Evolutionary conservation across 2,329 filamentous ascomycete genomes (phyloP).

Genomic region (Pyrenochaeta sp.): DNA sequence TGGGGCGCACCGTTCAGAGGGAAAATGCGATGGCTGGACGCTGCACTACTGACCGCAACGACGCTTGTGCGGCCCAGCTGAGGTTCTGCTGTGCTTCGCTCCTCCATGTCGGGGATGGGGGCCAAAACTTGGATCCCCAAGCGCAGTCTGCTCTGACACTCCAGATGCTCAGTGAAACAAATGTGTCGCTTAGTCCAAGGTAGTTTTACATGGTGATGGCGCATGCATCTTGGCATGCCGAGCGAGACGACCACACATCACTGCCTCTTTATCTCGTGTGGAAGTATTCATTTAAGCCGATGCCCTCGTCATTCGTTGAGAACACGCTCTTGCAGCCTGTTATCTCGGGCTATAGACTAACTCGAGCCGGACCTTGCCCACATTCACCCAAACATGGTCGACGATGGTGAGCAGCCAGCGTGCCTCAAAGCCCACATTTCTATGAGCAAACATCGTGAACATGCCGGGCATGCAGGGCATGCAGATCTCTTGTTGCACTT

Average conservation of each 20-base stretch:
- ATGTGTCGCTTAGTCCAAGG: neutral
- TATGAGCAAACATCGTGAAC: conserved; percentile 15
- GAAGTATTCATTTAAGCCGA: neutral
- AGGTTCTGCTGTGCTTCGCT: conserved; percentile 11
- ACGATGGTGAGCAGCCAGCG: neutral
- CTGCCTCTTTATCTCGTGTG: neutral
- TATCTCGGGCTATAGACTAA: neutral
- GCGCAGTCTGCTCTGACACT: neutral
- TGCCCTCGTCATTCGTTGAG: neutral
- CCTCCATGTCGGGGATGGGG: conserved; percentile 19
- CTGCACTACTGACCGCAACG: conserved; percentile 14
- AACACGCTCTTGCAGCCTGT: neutral
- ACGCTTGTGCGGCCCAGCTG: conserved; percentile 1
- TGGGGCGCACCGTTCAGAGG: neutral
- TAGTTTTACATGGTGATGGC: neutral
- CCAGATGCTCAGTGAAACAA: neutral
- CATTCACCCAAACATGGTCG: neutral
- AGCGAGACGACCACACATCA: neutral
- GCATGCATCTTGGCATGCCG: neutral
- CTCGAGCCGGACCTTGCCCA: neutral
- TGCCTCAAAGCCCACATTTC: conserved; percentile 10
- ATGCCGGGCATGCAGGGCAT: neutral
- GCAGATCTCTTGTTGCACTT: conserved; percentile 7
- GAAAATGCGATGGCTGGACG: conserved; percentile 31
- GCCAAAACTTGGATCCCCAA: conserved; percentile 11